phyloP scores from a whole-genome alignment of 148 eudicot genomes.

The Beta vulgaris region DNA sequence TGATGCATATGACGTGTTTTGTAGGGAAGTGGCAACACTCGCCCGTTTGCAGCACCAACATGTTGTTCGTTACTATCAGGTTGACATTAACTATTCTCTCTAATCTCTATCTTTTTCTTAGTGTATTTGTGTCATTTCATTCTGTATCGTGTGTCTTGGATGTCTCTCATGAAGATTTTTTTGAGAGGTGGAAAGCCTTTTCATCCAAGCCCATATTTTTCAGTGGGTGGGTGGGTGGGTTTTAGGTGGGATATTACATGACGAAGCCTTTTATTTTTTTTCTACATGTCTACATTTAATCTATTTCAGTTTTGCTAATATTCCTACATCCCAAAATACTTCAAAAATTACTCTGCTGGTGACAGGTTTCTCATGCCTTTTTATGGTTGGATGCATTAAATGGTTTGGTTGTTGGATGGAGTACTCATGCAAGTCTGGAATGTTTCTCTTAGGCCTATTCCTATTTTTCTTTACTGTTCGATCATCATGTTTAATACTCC shows the following conservation, averaged over 20 bases:
- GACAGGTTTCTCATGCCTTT: no score
- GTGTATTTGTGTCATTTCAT: not conserved
- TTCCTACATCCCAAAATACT: no score
- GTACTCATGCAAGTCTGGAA: no score
- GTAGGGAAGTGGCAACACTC: conserved; percentile 95
- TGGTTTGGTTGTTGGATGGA: not conserved
- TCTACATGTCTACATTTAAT: not conserved
- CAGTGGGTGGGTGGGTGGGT: not conserved
- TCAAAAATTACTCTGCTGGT: no score
- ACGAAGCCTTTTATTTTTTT: not conserved
- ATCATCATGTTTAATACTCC: no score
- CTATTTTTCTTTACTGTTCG: no score
- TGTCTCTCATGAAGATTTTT: not conserved
- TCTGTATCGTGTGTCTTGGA: not conserved
- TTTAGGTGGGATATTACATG: not conserved
- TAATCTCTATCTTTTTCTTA: not conserved
- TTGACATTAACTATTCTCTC: conserved; percentile 24
- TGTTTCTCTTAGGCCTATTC: no score
- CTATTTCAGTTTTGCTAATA: not conserved
- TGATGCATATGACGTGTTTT: conserved; percentile 14
- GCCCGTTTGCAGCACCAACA: conserved; percentile 98
- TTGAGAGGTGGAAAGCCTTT: not conserved
- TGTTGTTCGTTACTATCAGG: conserved; percentile 98
- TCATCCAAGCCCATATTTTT: not conserved
- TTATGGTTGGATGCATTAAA: not conserved